Evolutionary conservation across 768 basidiomycete genomes (phyloP).

Genomic region (Phaffia australis): DNA sequence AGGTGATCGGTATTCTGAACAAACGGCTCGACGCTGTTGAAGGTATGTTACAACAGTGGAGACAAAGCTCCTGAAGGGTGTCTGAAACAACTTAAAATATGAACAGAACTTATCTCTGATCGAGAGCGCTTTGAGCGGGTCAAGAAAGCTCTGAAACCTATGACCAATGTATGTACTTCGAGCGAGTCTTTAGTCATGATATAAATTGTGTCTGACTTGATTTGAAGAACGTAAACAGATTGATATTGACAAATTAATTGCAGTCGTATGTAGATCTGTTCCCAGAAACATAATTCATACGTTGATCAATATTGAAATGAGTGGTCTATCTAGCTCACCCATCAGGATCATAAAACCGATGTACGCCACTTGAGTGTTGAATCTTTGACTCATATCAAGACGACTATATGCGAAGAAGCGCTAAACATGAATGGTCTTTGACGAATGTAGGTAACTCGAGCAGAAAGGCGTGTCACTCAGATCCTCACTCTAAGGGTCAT

Average conservation of each 20-base stretch:
- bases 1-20: constrained; percentile 51
- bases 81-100: constrained; percentile 19
- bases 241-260: constrained; percentile 80
- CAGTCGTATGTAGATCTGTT: constrained; percentile 26
- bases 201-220: constrained; percentile 35
- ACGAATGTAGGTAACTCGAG: constrained; percentile 47
- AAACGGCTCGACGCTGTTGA: constrained; percentile 78
- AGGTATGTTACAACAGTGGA: constrained; percentile 42
- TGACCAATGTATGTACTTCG: constrained; percentile 9
- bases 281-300: background rate
- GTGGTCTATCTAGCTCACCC: background rate
- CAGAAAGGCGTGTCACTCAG: constrained; percentile 58
- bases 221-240: constrained; percentile 49
- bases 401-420: background rate
- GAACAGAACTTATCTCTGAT: constrained; percentile 58
- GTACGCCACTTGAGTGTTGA: background rate
- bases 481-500: constrained; percentile 68
- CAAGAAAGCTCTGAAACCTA: constrained; percentile 47
- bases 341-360: constrained; percentile 25
- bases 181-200: background rate
- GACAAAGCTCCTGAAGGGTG: background rate
- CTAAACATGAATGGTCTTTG: too few species aligned
- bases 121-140: constrained; percentile 64
- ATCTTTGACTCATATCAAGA: background rate
- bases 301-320: background rate